Base-by-base conservation (phyloP, 768 basidiomycete species). In the Lactifluus echinatus region DNA sequence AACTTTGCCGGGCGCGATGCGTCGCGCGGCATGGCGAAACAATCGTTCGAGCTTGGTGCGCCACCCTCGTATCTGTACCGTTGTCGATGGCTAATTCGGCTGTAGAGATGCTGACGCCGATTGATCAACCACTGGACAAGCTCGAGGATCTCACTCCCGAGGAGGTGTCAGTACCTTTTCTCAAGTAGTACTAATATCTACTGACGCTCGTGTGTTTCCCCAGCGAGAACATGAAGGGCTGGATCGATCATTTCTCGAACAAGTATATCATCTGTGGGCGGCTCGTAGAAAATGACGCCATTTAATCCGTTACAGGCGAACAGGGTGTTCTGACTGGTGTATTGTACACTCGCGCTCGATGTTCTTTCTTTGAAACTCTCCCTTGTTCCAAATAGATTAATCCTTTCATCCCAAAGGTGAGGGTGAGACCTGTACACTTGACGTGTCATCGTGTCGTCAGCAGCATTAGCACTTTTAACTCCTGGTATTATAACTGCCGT, bases 1-100 rank as follows among this genome's bases (percentile, higher is more conserved):
- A 95, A 94, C 71, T 98, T 99, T 75, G 94, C 96, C 2, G 96
- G 95, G 5, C 73, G 94, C 48, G 95, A 99, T 72, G 95, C 95
- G 1, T 94, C 91, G 15, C 76, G 94, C 36, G 94, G 95, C 4
- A 94, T 98, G 89, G 95, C 95, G 7, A 96, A 94, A 72, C 94
- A 97, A 72, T 95, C 93, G 2, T 97, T 96, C 63, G 94, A 94
- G 50, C 29, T 75, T n/a, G 91, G 93, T 91, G 66, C 51, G 86
- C 15, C 6, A 7, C 28, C 66, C 34, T 6, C 50, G 2, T 11
- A 34, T 34, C 40, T n/a, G 21, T 26, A 26, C 40, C 26, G 7
- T 31, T 17, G 17, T 63, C 56, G 42, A 50, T 52, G 11, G 48
- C 46, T 45, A 29, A 51, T 31, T 19, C 10, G 2, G 55, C 37